Evolutionary conservation across 192 early-diverging fungal species (phyloP).

Genomic region (Backusella tarrabulga): DNA sequence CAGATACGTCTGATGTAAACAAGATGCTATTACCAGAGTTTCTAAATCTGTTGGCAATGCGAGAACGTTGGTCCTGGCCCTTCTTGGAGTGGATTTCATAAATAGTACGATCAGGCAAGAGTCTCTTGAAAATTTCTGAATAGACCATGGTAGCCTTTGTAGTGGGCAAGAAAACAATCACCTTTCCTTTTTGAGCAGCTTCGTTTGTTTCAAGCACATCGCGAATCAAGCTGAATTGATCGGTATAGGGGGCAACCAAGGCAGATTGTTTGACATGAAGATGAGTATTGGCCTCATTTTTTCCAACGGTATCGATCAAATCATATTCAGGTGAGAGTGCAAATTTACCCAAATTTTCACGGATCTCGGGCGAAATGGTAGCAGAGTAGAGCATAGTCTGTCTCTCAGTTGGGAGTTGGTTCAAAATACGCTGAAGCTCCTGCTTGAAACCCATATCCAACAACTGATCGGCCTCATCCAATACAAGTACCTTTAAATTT

Average conservation of each 20-base stretch:
- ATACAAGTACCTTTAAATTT: constrained; percentile 66
- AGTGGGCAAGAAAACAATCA: constrained; percentile 90
- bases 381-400: constrained; percentile 95
- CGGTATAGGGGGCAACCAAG: constrained; percentile 55
- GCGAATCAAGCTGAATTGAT: constrained; percentile 60
- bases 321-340: constrained; percentile 65
- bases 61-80: constrained; percentile 67
- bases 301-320: constrained; percentile 81
- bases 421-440: constrained; percentile 74
- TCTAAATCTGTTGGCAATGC: constrained; percentile 77
- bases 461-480: constrained; percentile 96
- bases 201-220: constrained; percentile 67
- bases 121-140: constrained; percentile 56
- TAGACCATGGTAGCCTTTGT: constrained; percentile 68
- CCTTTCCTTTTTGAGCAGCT: constrained; percentile 64
- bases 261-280: constrained; percentile 79
- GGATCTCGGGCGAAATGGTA: constrained; percentile 76
- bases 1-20: constrained; percentile 94
- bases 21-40: constrained; percentile 59
- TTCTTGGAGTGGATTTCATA: constrained; percentile 71
- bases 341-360: constrained; percentile 56
- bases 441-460: constrained; percentile 93
- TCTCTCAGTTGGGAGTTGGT: constrained; percentile 61
- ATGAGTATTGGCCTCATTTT: constrained; percentile 83
- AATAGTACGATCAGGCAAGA: constrained; percentile 31